Percentiles rank a stretch among this genome's conserved stretches.
Conservation (phyloP, 805 yeast species). For the Candida arabinofermentans region DNA sequence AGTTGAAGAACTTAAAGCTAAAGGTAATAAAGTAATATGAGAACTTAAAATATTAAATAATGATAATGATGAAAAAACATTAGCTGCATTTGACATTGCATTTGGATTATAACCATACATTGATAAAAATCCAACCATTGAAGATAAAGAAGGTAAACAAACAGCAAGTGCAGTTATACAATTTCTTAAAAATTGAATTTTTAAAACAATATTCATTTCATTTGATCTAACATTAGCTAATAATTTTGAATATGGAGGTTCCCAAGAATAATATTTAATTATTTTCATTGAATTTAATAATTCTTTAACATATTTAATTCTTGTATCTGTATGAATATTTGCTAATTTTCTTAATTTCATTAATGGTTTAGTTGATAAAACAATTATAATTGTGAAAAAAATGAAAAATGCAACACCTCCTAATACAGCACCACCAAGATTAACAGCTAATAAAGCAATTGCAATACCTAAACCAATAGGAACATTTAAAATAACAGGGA, state of each 20-base stretch:
- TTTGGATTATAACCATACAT: constrained; percentile 34
- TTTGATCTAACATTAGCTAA: constrained; percentile 51
- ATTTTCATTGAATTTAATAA: constrained; percentile 71
- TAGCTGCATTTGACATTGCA: constrained; percentile 47
- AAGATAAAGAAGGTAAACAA: constrained; percentile 64
- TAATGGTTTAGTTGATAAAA: constrained; percentile 45
- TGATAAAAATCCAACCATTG: constrained; percentile 53
- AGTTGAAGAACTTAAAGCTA: constrained; percentile 62
- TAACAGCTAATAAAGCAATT: constrained; percentile 57
- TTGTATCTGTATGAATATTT: constrained; percentile 63
- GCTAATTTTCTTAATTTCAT: constrained; percentile 55
- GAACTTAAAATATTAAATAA: constrained; percentile 58
- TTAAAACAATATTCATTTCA: constrained; percentile 61
- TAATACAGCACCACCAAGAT: constrained; percentile 69
- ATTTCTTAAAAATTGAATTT: constrained; percentile 63
- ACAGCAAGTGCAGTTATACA: constrained; percentile 60
- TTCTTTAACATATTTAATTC: constrained; percentile 77
- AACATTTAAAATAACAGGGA: constrained; percentile 59
- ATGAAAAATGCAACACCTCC: constrained; percentile 61
- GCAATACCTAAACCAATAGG: constrained; percentile 63
- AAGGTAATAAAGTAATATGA: constrained; percentile 65
- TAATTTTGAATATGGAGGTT: constrained; percentile 61
- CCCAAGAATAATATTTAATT: constrained; percentile 92
- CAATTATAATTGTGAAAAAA: constrained; percentile 46
- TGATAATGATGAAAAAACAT: constrained; percentile 66